Percentiles rank a stretch among this genome's conserved stretches.
Evolutionary conservation across 176 grass and related monocot genomes (phyloP).

Genomic region (Paspalum vaginatum): DNA sequence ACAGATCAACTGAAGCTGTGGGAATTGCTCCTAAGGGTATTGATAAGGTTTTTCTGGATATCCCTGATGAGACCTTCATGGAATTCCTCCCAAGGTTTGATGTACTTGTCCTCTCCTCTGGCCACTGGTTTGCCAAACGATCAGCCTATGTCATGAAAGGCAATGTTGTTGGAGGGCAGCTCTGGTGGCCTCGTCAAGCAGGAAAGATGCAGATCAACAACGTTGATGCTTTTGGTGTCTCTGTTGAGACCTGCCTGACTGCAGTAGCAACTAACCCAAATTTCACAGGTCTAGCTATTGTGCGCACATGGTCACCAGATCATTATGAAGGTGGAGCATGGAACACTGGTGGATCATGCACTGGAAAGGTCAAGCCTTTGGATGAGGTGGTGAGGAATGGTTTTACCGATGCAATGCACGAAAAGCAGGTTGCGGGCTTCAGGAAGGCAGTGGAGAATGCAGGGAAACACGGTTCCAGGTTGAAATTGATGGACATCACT

Average conservation of each 20-base stretch:
- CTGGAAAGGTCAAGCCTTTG: conserved; percentile 71
- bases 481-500: conserved; percentile 93
- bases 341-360: conserved; percentile 93
- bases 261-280: conserved; percentile 74
- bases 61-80: conserved; percentile 85
- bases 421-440: conserved; percentile 69
- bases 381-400: conserved; percentile 62
- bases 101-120: conserved; percentile 88
- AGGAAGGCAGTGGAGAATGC: conserved; percentile 61
- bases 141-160: conserved; percentile 74
- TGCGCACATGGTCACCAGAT: conserved; percentile 86
- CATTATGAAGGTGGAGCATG: conserved; percentile 92
- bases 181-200: conserved; percentile 75
- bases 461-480: conserved; percentile 45
- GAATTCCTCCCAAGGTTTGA: conserved; percentile 76
- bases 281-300: conserved; percentile 75
- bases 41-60: conserved; percentile 85
- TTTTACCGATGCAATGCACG: conserved; percentile 81
- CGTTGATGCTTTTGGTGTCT: conserved; percentile 76
- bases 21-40: conserved; percentile 64
- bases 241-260: conserved; percentile 74
- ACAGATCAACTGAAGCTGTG: conserved; percentile 58
- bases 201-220: conserved; percentile 87
- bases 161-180: conserved; percentile 77
- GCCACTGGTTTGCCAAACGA: conserved; percentile 91